Evolutionary conservation across 257 asterid genomes (phyloP).

Genomic region (Mentha longifolia): DNA sequence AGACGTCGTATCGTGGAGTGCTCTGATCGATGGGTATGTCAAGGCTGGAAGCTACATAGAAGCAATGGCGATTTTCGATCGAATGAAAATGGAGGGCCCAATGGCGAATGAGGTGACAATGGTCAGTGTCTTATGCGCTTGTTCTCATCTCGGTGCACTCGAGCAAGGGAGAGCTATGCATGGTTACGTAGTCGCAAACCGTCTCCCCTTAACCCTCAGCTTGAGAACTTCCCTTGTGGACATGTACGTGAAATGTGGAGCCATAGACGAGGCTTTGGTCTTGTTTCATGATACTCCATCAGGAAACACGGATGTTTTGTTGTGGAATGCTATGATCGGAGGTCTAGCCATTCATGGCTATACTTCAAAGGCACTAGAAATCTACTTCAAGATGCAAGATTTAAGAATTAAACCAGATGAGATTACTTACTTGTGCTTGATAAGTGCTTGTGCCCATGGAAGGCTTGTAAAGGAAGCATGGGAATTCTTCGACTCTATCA

Average conservation of each 20-base stretch:
- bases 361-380: constrained; percentile 46
- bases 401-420: constrained; percentile 57
- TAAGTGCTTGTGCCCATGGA: constrained; percentile 79
- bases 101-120: constrained; percentile 74
- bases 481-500: constrained; percentile 50
- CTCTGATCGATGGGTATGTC: constrained; percentile 77
- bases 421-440: constrained; percentile 71
- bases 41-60: constrained; percentile 54
- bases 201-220: constrained; percentile 51
- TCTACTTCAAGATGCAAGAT: constrained; percentile 48
- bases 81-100: constrained; percentile 48
- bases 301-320: constrained; percentile 52
- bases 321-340: constrained; percentile 81
- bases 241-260: constrained; percentile 87
- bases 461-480: constrained; percentile 71
- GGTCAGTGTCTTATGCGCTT: constrained; percentile 74
- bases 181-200: constrained; percentile 44
- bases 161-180: constrained; percentile 73
- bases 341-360: constrained; percentile 85
- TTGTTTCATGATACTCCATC: constrained; percentile 51
- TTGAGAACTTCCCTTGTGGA: constrained; percentile 71
- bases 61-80: constrained; percentile 53
- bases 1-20: constrained; percentile 86
- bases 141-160: constrained; percentile 78
- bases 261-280: constrained; percentile 57